phyloP scores from a whole-genome alignment of 176 grass and related monocot species.

The Rhynchospora pubera region DNA sequence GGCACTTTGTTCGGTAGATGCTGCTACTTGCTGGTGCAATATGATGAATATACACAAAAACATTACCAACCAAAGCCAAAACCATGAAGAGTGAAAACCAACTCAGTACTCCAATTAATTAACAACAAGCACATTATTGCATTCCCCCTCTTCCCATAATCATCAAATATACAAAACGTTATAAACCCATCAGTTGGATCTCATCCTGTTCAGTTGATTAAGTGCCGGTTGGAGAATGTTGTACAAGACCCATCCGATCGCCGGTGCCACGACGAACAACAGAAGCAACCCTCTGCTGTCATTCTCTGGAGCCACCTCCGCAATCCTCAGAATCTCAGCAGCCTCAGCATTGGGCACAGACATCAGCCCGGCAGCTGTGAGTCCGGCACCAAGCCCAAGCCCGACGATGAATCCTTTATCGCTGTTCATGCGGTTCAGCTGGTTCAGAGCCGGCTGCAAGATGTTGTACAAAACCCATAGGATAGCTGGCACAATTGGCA shows the following conservation, averaged over 20 bases:
- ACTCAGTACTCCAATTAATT: conserved; percentile 1
- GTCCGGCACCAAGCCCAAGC: conserved; percentile 33
- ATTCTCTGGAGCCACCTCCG: conserved; percentile 7
- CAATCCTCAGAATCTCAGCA: conserved; percentile 24
- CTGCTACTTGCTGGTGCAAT: background rate
- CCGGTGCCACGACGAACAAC: conserved; percentile 43
- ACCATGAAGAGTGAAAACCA: background rate
- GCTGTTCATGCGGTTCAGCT: conserved; percentile 51
- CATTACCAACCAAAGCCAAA: background rate
- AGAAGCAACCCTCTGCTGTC: conserved; percentile 44
- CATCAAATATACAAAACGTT: background rate
- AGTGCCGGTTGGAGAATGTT: conserved; percentile 56
- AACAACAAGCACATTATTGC: background rate
- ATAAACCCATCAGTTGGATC: conserved; percentile 26
- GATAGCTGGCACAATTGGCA: conserved; percentile 59
- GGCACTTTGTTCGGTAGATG: background rate
- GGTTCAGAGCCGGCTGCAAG: conserved; percentile 74
- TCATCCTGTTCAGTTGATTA: conserved; percentile 58
- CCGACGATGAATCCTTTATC: conserved; percentile 39
- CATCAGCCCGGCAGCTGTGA: conserved; percentile 26
- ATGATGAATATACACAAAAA: background rate
- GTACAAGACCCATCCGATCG: conserved; percentile 41
- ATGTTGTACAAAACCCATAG: conserved; percentile 85
- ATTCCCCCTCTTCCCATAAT: background rate
- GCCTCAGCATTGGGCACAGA: conserved; percentile 29